Evolutionary conservation across 2,329 filamentous ascomycete genomes (phyloP).

Genomic region (Pseudogymnoascus destructans): DNA sequence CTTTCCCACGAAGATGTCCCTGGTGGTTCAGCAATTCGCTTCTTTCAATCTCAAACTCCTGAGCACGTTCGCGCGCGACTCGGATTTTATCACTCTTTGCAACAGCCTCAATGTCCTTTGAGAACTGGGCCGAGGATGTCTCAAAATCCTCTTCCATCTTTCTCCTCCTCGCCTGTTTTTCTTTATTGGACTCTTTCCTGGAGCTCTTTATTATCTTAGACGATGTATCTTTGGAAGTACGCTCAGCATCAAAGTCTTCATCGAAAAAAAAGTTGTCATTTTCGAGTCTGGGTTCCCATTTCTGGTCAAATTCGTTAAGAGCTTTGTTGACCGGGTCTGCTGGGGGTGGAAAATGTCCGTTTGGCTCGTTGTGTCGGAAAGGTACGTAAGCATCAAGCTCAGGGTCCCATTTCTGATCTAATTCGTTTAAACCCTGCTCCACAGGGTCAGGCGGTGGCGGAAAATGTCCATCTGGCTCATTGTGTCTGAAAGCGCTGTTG

Average conservation of each 20-base stretch:
- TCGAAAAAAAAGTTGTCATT: slow-evolving; percentile 9
- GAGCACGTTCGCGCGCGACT: slow-evolving; percentile 13
- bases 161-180: slow-evolving; percentile 20
- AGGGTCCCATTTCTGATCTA: neutral
- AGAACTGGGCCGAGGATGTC: neutral
- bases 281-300: slow-evolving; percentile 6
- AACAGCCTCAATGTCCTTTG: slow-evolving; percentile 6
- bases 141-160: slow-evolving; percentile 21
- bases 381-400: slow-evolving; percentile 23
- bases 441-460: slow-evolving; percentile 10
- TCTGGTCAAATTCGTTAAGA: slow-evolving; percentile 7
- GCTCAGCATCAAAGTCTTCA: neutral
- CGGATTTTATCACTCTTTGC: slow-evolving; percentile 13
- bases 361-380: slow-evolving; percentile 19
- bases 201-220: slow-evolving; percentile 3
- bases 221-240: neutral
- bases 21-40: slow-evolving; percentile 18
- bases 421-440: slow-evolving; percentile 8
- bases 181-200: slow-evolving; percentile 14
- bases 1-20: slow-evolving; percentile 14
- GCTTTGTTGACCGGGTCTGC: slow-evolving; percentile 10
- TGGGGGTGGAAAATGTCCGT: slow-evolving; percentile 17
- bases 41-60: slow-evolving; percentile 18
- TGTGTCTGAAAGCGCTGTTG: slow-evolving; percentile 26
- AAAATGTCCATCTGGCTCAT: slow-evolving; percentile 29